Conservation (phyloP, 495 filamentous ascomycete genomes). For the Annulohypoxylon nitens region DNA sequence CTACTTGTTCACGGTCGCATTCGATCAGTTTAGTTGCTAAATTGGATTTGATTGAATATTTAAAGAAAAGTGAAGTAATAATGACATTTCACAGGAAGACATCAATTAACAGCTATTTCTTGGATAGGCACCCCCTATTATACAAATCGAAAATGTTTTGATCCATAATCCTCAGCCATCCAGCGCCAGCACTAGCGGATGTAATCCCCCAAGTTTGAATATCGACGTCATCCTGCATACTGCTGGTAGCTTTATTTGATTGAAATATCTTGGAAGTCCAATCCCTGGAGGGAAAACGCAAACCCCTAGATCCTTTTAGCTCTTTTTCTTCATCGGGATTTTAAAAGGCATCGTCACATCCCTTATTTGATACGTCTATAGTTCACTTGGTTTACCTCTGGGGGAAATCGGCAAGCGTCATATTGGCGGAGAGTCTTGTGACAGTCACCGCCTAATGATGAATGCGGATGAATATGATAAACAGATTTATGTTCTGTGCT, state of each 20-base stretch:
- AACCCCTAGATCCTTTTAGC: conserved; percentile 25
- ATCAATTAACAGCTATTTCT: no score
- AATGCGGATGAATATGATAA: not conserved
- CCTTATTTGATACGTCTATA: not conserved
- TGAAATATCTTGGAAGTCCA: conserved; percentile 32
- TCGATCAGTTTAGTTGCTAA: no score
- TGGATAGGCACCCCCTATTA: no score
- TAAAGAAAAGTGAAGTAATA: no score
- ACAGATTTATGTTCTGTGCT: conserved; percentile 11
- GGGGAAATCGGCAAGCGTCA: conserved; percentile 27
- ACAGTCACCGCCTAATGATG: conserved; percentile 20
- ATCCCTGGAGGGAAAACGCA: conserved; percentile 12
- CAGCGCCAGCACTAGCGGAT: not conserved
- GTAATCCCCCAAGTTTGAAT: not conserved
- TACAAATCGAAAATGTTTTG: no score
- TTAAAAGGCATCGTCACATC: conserved; percentile 4
- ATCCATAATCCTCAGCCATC: no score
- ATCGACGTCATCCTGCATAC: conserved; percentile 42
- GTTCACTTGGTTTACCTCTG: conserved; percentile 7
- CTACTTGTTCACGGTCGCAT: no score
- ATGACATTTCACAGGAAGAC: no score
- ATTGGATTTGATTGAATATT: no score
- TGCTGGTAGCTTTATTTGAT: not conserved
- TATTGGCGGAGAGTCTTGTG: conserved; percentile 20
- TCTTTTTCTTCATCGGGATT: not conserved